Conservation (phyloP, 495 filamentous ascomycete genomes). For the Viridothelium virens region DNA sequence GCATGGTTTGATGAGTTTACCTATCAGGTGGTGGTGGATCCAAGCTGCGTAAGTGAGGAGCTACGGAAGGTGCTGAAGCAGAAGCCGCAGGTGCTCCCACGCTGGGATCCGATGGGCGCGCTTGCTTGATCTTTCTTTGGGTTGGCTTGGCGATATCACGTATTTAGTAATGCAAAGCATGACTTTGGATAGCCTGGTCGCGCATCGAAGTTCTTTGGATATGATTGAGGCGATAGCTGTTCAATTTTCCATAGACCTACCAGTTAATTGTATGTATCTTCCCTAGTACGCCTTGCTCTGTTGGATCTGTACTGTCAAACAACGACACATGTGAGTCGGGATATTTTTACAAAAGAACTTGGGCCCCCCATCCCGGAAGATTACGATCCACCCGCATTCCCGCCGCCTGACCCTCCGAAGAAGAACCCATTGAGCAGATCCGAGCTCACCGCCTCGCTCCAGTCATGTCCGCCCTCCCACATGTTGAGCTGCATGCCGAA, state of each 20-base stretch:
- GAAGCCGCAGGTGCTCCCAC: slow-evolving; percentile 59
- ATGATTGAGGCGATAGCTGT: background rate
- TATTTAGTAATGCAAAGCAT: background rate
- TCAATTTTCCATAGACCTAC: background rate
- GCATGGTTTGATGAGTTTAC: slow-evolving; percentile 81
- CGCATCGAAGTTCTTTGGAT: too few species aligned
- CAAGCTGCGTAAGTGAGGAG: slow-evolving; percentile 55
- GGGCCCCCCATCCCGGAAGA: background rate
- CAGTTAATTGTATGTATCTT: too few species aligned
- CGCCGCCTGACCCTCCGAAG: slow-evolving; percentile 52
- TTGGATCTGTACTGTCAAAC: background rate
- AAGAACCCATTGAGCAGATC: slow-evolving; percentile 90
- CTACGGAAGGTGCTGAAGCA: slow-evolving; percentile 60
- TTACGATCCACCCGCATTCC: background rate
- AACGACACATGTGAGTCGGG: background rate
- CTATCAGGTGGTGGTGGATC: slow-evolving; percentile 82
- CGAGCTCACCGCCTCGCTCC: slow-evolving; percentile 66
- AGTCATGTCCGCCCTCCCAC: slow-evolving; percentile 57
- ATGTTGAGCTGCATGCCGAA: slow-evolving; percentile 50
- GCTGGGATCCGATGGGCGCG: slow-evolving; percentile 87
- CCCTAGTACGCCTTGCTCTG: background rate
- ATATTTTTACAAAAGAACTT: background rate
- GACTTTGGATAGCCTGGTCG: too few species aligned
- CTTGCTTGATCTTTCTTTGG: slow-evolving; percentile 47
- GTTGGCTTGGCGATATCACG: background rate